These are phyloP conservation scores for Aspergillaceae sp. DNA, from an alignment of 2,329 filamentous ascomycete species.

Conservation along the genomic window DNA sequence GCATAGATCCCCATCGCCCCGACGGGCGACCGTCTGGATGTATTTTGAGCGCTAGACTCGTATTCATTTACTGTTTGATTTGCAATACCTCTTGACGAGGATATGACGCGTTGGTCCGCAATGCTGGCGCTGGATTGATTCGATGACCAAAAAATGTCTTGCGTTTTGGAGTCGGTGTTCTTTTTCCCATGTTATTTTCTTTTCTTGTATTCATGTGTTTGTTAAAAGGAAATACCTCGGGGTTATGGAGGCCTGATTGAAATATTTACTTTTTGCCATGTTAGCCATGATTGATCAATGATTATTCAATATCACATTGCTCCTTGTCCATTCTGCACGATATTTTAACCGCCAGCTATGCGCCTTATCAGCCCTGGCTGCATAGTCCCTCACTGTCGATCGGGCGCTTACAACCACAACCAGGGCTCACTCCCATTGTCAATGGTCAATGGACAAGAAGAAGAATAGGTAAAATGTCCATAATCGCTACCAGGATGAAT, in stretches of 20 bases:
- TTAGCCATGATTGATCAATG: slow-evolving; percentile 12
- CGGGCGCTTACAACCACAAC: no score
- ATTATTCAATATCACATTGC: background rate
- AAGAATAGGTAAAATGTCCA: no score
- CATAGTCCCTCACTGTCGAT: no score
- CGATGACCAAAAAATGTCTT: background rate
- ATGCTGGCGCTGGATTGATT: background rate
- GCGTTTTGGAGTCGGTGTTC: slow-evolving; percentile 1
- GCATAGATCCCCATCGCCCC: background rate
- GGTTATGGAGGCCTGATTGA: background rate
- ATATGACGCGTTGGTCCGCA: background rate
- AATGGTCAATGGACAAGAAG: no score
- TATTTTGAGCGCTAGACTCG: background rate
- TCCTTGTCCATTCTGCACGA: no score
- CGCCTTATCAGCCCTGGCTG: no score
- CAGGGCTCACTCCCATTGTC: no score
- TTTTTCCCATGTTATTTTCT: background rate
- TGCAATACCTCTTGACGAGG: slow-evolving; percentile 5
- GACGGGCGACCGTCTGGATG: background rate
- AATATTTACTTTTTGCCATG: slow-evolving; percentile 20
- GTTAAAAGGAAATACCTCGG: background rate
- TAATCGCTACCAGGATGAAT: no score
- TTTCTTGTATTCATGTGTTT: background rate
- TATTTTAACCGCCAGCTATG: no score
- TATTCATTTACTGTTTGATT: background rate